Conservation (phyloP, 2,329 filamentous ascomycete genomes). For the Passalora sequoiae region DNA sequence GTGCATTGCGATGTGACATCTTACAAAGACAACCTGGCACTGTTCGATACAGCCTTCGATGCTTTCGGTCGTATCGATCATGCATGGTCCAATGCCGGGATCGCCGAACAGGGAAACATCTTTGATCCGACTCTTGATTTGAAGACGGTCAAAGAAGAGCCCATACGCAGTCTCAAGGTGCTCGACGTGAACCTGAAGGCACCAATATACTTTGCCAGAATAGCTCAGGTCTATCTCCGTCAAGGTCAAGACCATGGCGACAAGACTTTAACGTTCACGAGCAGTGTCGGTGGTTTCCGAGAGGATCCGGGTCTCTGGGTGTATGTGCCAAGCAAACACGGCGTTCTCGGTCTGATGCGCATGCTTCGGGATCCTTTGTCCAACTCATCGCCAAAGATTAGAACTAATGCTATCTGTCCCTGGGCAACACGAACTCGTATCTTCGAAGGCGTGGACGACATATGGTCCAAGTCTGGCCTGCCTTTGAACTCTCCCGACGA, state of each 20-base stretch:
- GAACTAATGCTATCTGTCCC: conserved; percentile 44
- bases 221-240: conserved; percentile 48
- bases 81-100: conserved; percentile 46
- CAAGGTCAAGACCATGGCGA: conserved; percentile 38
- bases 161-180: conserved; percentile 23
- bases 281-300: conserved; percentile 47
- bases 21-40: conserved; percentile 42
- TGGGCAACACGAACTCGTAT: conserved; percentile 42
- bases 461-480: conserved; percentile 37
- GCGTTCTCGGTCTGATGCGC: conserved; percentile 48
- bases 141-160: conserved; percentile 37
- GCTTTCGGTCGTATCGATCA: conserved; percentile 47
- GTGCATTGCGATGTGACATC: conserved; percentile 43
- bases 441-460: conserved; percentile 34
- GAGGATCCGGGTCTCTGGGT: conserved; percentile 45
- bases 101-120: conserved; percentile 41
- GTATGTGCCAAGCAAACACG: conserved; percentile 48
- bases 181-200: conserved; percentile 35
- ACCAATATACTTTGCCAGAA: conserved; percentile 44
- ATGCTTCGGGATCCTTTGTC: conserved; percentile 38
- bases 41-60: conserved; percentile 45
- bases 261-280: conserved; percentile 42
- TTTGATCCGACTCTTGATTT: conserved; percentile 43
- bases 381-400: conserved; percentile 30
- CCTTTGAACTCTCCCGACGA: conserved; percentile 39